These are phyloP conservation scores for Globisporangium parvum DNA, from an alignment of 352 stramenopile genomes.

Conservation along the genomic window DNA sequence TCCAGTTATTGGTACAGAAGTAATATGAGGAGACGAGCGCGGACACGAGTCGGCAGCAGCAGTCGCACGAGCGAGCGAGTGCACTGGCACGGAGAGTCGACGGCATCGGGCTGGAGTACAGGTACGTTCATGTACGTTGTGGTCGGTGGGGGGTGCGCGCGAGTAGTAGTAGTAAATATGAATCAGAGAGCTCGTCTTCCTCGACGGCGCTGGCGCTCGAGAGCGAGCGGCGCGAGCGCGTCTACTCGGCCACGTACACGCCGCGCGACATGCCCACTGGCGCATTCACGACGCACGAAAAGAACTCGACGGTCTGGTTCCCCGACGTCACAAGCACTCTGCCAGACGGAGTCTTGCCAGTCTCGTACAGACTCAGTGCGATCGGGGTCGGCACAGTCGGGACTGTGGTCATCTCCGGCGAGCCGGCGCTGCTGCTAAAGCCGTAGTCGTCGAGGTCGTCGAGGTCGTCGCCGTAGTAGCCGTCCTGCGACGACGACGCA, in stretches of 20 bases:
- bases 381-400: constrained; percentile 68
- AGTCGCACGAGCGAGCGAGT: neutral
- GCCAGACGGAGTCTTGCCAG: constrained; percentile 71
- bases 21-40: constrained; percentile 9
- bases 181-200: constrained; percentile 12
- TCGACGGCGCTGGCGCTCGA: constrained; percentile 1
- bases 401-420: constrained; percentile 71
- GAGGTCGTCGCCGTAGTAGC: constrained; percentile 69
- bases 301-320: constrained; percentile 86
- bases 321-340: constrained; percentile 66
- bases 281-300: constrained; percentile 72
- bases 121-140: neutral
- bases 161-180: constrained; percentile 12
- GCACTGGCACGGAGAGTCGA: no score
- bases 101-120: neutral
- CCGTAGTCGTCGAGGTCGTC: constrained; percentile 68
- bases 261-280: constrained; percentile 41
- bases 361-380: constrained; percentile 67
- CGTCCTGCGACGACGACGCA: constrained; percentile 73
- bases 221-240: neutral
- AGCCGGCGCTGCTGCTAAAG: constrained; percentile 15
- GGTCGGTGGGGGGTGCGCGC: neutral
- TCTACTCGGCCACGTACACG: constrained; percentile 63
- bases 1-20: constrained; percentile 16
- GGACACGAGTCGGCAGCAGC: neutral